Percentiles rank a stretch among this genome's conserved stretches.
phyloP scores from a whole-genome alignment of 169 alveolate species.

The Plasmodium blacklocki region DNA sequence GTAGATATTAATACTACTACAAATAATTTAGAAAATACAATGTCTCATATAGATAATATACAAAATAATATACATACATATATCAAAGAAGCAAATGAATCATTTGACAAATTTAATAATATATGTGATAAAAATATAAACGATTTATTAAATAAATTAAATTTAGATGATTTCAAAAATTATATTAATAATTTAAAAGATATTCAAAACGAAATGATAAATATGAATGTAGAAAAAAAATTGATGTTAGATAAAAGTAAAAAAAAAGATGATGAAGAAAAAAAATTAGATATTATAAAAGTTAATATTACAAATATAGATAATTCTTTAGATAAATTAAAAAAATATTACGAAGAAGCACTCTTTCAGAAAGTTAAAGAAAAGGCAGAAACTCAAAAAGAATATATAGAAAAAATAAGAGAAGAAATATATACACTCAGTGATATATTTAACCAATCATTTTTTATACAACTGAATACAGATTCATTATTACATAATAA shows the following conservation, averaged over 20 bases:
- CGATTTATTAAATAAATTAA: neutral
- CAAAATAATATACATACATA: neutral
- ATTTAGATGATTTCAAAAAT: neutral
- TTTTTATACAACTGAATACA: no score
- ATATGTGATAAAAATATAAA: neutral
- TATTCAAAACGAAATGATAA: neutral
- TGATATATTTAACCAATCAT: neutral
- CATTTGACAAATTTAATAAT: neutral
- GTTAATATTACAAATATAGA: conserved; percentile 4
- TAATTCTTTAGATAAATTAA: conserved; percentile 1
- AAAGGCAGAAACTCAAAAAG: neutral
- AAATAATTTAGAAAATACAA: neutral
- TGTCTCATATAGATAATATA: neutral
- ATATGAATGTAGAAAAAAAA: no score
- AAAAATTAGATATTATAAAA: neutral
- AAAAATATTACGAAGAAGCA: conserved; percentile 35
- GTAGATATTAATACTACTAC: neutral
- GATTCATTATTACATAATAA: no score
- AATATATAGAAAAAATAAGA: conserved; percentile 8
- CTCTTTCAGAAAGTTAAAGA: conserved; percentile 17
- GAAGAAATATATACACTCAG: neutral
- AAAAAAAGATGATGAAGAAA: conserved; percentile 1
- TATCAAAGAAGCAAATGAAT: neutral
- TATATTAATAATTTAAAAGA: neutral
- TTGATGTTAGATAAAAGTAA: neutral